These are phyloP conservation scores for Athelia sp. DNA, from an alignment of 1,284 basidiomycete species.

Conservation along the genomic window DNA sequence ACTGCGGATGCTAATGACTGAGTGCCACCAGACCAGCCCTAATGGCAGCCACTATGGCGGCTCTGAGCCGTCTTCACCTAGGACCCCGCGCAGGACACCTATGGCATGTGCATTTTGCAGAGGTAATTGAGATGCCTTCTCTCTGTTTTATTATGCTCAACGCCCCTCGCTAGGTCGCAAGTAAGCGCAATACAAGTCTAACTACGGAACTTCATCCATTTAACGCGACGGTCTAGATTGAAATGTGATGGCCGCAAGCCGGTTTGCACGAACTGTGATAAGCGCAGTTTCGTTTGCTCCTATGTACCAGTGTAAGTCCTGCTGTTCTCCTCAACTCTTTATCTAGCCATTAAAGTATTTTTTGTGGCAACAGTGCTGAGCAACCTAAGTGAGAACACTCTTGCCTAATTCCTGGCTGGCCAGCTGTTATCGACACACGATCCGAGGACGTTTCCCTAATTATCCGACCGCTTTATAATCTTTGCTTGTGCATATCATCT, in stretches of 20 bases:
- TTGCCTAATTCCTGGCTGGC: no score
- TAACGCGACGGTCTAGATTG: no score
- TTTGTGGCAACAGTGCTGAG: conserved; percentile 16
- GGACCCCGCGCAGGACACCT: conserved; percentile 43
- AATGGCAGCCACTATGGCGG: neutral
- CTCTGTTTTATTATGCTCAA: conserved; percentile 1
- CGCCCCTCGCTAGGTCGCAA: conserved; percentile 38
- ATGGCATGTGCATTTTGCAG: conserved; percentile 59
- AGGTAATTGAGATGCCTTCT: conserved; percentile 26
- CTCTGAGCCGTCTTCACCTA: conserved; percentile 16
- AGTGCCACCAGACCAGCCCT: neutral
- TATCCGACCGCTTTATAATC: no score
- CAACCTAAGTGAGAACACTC: conserved; percentile 21
- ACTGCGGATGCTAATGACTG: neutral
- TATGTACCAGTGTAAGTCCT: conserved; percentile 50
- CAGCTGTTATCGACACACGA: neutral
- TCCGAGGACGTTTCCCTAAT: no score
- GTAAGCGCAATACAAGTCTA: no score
- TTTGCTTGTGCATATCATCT: no score
- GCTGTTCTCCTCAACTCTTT: conserved; percentile 2
- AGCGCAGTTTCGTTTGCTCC: conserved; percentile 40
- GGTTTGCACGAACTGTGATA: conserved; percentile 49
- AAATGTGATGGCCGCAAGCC: conserved; percentile 55
- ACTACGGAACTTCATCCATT: no score
- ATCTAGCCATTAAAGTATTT: conserved; percentile 9